phyloP scores from a whole-genome alignment of 192 early-diverging fungal genomes.

The Rhizophlyctis rosea region DNA sequence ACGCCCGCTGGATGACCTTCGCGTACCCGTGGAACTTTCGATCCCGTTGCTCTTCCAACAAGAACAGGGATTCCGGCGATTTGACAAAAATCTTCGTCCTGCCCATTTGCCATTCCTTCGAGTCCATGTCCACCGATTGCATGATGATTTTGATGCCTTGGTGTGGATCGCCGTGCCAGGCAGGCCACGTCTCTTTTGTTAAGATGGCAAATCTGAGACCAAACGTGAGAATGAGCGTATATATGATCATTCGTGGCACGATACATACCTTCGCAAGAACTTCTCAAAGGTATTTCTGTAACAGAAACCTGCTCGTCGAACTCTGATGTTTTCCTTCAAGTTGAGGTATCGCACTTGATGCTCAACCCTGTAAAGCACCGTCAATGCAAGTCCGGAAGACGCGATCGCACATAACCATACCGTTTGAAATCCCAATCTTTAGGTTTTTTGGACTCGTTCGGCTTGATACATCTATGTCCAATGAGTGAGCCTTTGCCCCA shows the following conservation, averaged over 20 bases:
- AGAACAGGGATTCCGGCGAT: conserved; percentile 88
- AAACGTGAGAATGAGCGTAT: conserved; percentile 4
- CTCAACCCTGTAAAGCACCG: conserved; percentile 61
- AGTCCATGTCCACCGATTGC: conserved; percentile 75
- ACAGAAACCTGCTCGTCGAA: conserved; percentile 95
- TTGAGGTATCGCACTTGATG: conserved; percentile 98
- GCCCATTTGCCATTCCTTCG: conserved; percentile 95
- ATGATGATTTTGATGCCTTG: conserved; percentile 78
- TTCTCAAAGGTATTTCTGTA: conserved; percentile 94
- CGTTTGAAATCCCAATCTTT: conserved; percentile 85
- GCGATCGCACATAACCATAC: conserved; percentile 8
- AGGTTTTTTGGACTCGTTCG: conserved; percentile 91
- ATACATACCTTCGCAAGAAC: conserved; percentile 56
- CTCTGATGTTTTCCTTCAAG: conserved; percentile 95
- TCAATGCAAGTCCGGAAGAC: not conserved
- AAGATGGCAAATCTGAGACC: conserved; percentile 69
- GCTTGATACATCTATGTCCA: conserved; percentile 78
- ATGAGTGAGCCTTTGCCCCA: conserved; percentile 5
- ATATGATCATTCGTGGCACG: conserved; percentile 11
- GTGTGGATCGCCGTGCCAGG: conserved; percentile 74
- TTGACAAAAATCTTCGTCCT: conserved; percentile 94
- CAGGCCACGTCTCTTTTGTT: conserved; percentile 71
- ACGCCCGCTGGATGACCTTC: conserved; percentile 85
- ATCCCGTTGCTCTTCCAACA: conserved; percentile 88
- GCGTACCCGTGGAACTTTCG: conserved; percentile 97